These are phyloP conservation scores for Xylaria sp. DNA, from an alignment of 2,329 filamentous ascomycete species.

Conservation along the genomic window DNA sequence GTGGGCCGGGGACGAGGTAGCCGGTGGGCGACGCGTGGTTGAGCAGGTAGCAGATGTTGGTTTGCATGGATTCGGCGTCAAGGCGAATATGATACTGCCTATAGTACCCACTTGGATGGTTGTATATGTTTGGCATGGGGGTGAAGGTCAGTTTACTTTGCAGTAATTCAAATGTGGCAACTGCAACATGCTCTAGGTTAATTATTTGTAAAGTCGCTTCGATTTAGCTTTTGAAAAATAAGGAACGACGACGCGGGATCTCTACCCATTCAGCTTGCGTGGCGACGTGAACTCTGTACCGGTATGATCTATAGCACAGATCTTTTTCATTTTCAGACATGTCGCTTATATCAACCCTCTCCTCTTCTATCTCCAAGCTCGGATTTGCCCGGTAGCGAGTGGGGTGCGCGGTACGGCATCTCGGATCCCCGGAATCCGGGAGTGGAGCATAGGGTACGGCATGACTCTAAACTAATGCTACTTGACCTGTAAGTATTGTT, in stretches of 20 bases:
- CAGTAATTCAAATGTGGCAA: neutral
- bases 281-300: neutral
- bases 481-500: neutral
- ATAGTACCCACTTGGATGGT: no score
- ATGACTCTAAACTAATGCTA: neutral
- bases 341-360: neutral
- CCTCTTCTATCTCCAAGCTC: neutral
- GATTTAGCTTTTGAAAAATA: neutral
- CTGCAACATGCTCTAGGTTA: neutral
- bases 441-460: neutral
- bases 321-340: neutral
- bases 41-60: constrained; percentile 46
- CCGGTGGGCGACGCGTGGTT: constrained; percentile 32
- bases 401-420: neutral
- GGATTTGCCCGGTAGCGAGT: neutral
- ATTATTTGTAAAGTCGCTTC: neutral
- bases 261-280: neutral
- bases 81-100: neutral
- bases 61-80: neutral
- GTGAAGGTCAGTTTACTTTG: neutral
- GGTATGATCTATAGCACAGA: neutral
- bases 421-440: neutral
- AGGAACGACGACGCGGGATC: neutral
- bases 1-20: constrained; percentile 32
- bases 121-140: neutral